Percentiles rank a stretch among this genome's conserved stretches.
Evolutionary conservation across 768 basidiomycete genomes (phyloP).

Genomic region (Kwoniella mangroviensis): DNA sequence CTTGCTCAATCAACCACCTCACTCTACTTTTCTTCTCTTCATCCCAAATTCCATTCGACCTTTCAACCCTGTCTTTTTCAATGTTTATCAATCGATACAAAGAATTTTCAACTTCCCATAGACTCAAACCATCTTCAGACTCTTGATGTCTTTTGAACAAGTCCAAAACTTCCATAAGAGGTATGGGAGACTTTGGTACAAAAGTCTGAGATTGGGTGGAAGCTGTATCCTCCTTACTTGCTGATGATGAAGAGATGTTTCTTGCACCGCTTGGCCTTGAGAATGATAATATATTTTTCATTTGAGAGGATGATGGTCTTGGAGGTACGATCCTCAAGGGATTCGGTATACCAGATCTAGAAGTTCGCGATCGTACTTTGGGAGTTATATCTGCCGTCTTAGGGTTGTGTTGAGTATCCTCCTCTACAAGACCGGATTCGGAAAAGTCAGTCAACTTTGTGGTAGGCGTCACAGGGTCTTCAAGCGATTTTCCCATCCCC

Average conservation of each 20-base stretch:
- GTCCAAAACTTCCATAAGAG: slow-evolving; percentile 5
- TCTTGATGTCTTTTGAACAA: not conserved
- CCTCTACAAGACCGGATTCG: not conserved
- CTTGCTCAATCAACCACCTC: slow-evolving; percentile 31
- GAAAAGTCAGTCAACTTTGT: not conserved
- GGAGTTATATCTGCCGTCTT: not conserved
- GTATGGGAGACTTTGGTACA: not conserved
- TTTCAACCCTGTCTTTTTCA: slow-evolving; percentile 7
- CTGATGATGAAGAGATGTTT: not conserved
- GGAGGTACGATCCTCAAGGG: not conserved
- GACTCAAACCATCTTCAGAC: not conserved
- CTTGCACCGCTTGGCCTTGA: not conserved
- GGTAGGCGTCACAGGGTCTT: slow-evolving; percentile 8
- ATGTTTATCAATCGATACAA: slow-evolving; percentile 7
- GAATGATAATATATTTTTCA: not conserved
- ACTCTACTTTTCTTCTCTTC: slow-evolving; percentile 13
- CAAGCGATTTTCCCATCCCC: not conserved
- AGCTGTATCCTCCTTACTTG: not conserved
- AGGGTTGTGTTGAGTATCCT: not conserved
- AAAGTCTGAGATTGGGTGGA: not conserved
- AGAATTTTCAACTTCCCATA: slow-evolving; percentile 8
- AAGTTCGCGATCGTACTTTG: not conserved
- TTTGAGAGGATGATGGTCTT: not conserved
- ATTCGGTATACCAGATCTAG: not conserved
- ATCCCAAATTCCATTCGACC: slow-evolving; percentile 13